Evolutionary conservation across 768 basidiomycete genomes (phyloP).

Genomic region (Cystobasidium tubakii): DNA sequence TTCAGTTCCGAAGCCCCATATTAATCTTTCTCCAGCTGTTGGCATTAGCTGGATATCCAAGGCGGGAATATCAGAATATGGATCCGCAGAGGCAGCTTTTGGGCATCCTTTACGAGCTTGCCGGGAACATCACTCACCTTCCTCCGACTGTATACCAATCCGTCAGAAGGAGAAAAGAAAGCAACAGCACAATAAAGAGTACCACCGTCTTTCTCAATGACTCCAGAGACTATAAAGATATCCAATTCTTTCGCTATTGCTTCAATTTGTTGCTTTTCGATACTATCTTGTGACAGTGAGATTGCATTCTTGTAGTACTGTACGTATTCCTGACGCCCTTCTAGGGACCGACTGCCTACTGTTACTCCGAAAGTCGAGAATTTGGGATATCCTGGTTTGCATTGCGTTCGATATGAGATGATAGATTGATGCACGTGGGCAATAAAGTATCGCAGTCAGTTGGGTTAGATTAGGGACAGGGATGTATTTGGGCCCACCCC

Average conservation of each 20-base stretch:
- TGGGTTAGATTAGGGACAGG: no score
- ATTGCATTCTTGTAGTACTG: slow-evolving; percentile 31
- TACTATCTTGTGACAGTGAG: neutral
- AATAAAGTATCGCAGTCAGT: no score
- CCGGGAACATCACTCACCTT: slow-evolving; percentile 29
- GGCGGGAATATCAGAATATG: no score
- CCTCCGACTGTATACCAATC: slow-evolving; percentile 30
- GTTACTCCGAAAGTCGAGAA: slow-evolving; percentile 36
- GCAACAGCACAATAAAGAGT: slow-evolving; percentile 39
- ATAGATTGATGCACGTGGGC: no score
- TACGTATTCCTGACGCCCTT: slow-evolving; percentile 37
- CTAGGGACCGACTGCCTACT: slow-evolving; percentile 23
- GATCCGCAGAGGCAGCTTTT: no score
- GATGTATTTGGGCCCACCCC: neutral
- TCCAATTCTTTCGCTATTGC: slow-evolving; percentile 12
- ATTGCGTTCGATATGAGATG: no score
- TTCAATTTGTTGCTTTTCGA: slow-evolving; percentile 16
- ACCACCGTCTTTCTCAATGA: slow-evolving; percentile 38
- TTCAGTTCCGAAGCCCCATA: slow-evolving; percentile 53
- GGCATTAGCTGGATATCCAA: slow-evolving; percentile 57
- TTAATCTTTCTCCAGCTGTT: slow-evolving; percentile 58
- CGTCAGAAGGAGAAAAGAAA: slow-evolving; percentile 25
- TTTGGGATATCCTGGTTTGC: slow-evolving; percentile 37
- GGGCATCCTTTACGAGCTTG: no score
- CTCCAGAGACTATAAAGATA: slow-evolving; percentile 32